These are phyloP conservation scores for Colletotrichum tofieldiae DNA, from an alignment of 2,329 filamentous ascomycete genomes.

Conservation along the genomic window DNA sequence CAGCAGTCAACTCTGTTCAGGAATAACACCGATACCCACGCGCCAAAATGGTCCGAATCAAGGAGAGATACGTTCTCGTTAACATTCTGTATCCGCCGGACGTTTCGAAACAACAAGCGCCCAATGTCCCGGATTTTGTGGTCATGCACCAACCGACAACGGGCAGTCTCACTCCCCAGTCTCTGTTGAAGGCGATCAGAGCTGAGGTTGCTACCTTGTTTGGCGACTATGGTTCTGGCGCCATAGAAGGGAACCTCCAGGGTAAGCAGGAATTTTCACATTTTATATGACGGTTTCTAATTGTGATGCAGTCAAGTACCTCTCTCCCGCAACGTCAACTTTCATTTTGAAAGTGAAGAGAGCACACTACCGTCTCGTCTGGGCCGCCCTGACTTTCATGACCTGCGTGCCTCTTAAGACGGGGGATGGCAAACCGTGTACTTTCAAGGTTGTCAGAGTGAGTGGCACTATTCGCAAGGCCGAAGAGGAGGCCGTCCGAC, in stretches of 20 bases:
- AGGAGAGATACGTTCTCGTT: slow-evolving; percentile 95
- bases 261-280: slow-evolving; percentile 60
- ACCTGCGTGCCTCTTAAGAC: slow-evolving; percentile 73
- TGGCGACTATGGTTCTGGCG: slow-evolving; percentile 90
- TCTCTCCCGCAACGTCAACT: slow-evolving; percentile 92
- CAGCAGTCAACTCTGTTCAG: background rate
- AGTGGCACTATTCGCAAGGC: slow-evolving; percentile 94
- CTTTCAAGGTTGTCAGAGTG: slow-evolving; percentile 88
- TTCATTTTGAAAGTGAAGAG: slow-evolving; percentile 90
- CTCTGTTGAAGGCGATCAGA: slow-evolving; percentile 79
- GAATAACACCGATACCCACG: background rate
- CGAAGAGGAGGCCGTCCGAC: slow-evolving; percentile 89
- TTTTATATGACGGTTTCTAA: slow-evolving; percentile 42
- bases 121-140: slow-evolving; percentile 72
- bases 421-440: slow-evolving; percentile 73
- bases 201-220: slow-evolving; percentile 81
- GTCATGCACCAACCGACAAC: slow-evolving; percentile 85
- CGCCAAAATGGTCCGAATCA: slow-evolving; percentile 88
- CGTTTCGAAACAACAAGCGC: slow-evolving; percentile 51
- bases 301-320: slow-evolving; percentile 82
- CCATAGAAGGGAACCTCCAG: slow-evolving; percentile 77
- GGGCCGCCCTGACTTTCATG: slow-evolving; percentile 90
- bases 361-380: slow-evolving; percentile 87
- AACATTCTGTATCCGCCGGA: slow-evolving; percentile 89
- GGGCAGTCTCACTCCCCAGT: slow-evolving; percentile 76